phyloP scores from a whole-genome alignment of 768 basidiomycete genomes.

The Lactarius indigo region DNA sequence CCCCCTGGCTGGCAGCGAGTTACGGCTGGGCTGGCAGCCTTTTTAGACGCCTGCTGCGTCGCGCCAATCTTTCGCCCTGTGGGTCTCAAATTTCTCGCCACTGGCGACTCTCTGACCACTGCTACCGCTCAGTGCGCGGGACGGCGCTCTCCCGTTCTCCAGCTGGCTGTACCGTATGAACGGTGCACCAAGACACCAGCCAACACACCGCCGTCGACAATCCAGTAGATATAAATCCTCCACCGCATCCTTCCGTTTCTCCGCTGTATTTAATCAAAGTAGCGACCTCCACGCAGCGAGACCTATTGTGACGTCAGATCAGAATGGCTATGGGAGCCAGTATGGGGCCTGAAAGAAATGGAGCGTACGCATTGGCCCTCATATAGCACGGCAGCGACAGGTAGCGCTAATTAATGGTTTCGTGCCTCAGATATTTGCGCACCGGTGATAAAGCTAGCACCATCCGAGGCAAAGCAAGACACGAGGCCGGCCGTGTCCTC shows the following conservation, averaged over 20 bases:
- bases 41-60: conserved; percentile 45
- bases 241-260: neutral
- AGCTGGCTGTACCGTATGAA: conserved; percentile 54
- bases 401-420: neutral
- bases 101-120: neutral
- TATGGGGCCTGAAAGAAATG: neutral
- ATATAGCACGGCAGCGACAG: neutral
- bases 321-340: neutral
- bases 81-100: conserved; percentile 11
- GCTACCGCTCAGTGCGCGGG: conserved; percentile 35
- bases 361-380: conserved; percentile 12
- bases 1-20: neutral
- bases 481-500: conserved; percentile 24
- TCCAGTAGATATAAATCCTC: neutral
- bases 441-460: conserved; percentile 25
- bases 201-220: conserved; percentile 32
- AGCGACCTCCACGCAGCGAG: conserved; percentile 9
- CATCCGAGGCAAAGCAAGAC: conserved; percentile 24
- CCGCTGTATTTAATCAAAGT: conserved; percentile 8
- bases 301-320: neutral
- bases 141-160: conserved; percentile 61
- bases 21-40: neutral
- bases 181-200: conserved; percentile 50
- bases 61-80: conserved; percentile 55
- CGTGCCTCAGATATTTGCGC: neutral